Evolutionary conservation across 176 grass and related monocot genomes (phyloP).

Genomic region (Typha latifolia): DNA sequence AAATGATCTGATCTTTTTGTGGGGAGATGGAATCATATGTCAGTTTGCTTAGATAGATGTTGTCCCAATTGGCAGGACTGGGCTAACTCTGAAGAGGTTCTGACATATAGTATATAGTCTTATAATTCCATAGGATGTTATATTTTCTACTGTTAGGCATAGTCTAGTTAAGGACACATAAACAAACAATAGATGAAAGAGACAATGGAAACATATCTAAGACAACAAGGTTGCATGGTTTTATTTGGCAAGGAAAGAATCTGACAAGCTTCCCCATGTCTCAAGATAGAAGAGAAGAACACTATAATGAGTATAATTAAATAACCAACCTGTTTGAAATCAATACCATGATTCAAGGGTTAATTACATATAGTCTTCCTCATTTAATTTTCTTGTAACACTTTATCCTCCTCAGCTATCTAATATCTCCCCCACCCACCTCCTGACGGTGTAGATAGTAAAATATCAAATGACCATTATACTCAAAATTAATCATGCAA

Average conservation of each 20-base stretch:
- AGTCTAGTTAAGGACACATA: not conserved
- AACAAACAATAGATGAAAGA: conserved; percentile 3
- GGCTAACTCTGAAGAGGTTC: no score
- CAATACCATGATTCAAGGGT: no score
- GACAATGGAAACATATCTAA: not conserved
- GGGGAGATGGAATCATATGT: not conserved
- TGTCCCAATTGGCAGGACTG: not conserved
- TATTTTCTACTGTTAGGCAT: not conserved
- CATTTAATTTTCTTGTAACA: no score
- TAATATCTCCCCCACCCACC: no score
- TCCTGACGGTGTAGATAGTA: no score
- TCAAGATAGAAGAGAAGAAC: not conserved
- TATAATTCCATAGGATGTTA: not conserved
- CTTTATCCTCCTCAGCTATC: no score
- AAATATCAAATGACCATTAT: no score
- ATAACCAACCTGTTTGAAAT: not conserved
- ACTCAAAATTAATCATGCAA: no score
- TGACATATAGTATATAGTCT: no score
- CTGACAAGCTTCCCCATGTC: not conserved
- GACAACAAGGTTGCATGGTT: not conserved
- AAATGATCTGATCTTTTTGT: not conserved
- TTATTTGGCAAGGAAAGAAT: not conserved
- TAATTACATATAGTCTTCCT: no score
- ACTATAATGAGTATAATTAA: not conserved
- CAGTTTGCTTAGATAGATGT: not conserved